Base-by-base conservation (phyloP, 2,329 filamentous ascomycete genomes). In the Ascochyta fabae region DNA sequence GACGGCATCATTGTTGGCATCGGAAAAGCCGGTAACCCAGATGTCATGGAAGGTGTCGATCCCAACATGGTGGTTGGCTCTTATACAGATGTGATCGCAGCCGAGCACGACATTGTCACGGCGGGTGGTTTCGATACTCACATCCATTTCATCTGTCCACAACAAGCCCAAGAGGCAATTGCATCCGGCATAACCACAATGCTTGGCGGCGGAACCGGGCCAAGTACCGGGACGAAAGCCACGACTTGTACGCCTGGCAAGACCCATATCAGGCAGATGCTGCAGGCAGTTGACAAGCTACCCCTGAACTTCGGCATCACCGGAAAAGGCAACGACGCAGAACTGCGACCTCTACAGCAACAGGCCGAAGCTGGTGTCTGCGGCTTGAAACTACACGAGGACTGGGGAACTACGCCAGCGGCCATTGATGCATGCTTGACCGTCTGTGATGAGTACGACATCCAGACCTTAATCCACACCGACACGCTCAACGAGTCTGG, bases 401-500 rank as follows among this genome's bases (percentile, higher is more conserved):
- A 98, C 76, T 98, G 94, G 94, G 94, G 94, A 48, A 87, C 85
- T 22, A 97, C 94, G 1, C 94, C 94, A 0, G 89, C 91, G 1
- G 92, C 92, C 22, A 98, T 98, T 69, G 93, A 98, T 74, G 83
- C 89, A 2, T 97, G 94, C 69, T 83, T 76, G 39, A 71, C 79
- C 1, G 89, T 97, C 39, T 97, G 93, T 74, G 94, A 98, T 68
- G 89, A 96, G 71, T 85, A 91, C 51, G 94, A 98, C 70, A 86
- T 98, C 24, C 94, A 98, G 75, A 96, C 91, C 62, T 86, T 96
- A 62, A 96, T 98, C 67, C 94, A 97, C 75, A 97, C 93, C 0
- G 94, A 98, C 75, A 97, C 94, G 0, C 85, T 98, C 58, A 98
- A 98, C 76, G 94, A 98, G 76, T 94, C 91, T 16, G 94, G 94